Conservation (phyloP, 208 protist species). For the Trypanosoma congolense region DNA sequence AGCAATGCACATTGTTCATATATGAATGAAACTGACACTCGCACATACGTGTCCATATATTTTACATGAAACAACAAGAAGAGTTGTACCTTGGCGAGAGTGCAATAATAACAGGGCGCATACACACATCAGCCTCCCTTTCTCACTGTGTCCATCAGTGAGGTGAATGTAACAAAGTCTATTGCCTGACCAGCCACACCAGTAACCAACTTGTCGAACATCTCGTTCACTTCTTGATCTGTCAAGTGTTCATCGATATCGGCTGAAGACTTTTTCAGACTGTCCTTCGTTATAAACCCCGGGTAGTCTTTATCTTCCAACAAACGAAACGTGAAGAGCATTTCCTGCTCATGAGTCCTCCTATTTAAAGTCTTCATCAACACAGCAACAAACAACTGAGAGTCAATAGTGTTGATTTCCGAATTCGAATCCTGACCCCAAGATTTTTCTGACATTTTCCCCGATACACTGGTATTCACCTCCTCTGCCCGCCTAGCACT, state of each 20-base stretch:
- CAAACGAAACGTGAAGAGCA: constrained; percentile 61
- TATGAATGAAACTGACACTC: no score
- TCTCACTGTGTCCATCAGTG: constrained; percentile 44
- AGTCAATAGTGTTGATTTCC: constrained; percentile 45
- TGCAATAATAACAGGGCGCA: no score
- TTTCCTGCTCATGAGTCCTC: constrained; percentile 67
- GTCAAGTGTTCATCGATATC: constrained; percentile 69
- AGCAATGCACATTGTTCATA: no score
- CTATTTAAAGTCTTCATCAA: constrained; percentile 61
- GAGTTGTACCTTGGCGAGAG: no score
- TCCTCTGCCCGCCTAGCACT: constrained; percentile 7
- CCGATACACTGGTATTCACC: not conserved
- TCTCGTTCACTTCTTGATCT: constrained; percentile 71
- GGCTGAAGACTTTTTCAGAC: constrained; percentile 40
- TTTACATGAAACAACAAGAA: no score
- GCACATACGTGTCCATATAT: no score
- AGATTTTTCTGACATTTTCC: not conserved
- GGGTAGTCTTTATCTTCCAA: constrained; percentile 72
- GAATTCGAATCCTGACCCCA: constrained; percentile 4
- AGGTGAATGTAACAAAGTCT: constrained; percentile 69
- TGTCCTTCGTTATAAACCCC: constrained; percentile 82
- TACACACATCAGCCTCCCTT: no score
- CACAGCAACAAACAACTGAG: constrained; percentile 65
- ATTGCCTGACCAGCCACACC: constrained; percentile 61
- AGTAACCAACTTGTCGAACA: constrained; percentile 83